Evolutionary conservation across 805 yeast species (phyloP), one percentile per base, ranked within the genome.

Genomic region (Cyberlindnera petersonii): DNA sequence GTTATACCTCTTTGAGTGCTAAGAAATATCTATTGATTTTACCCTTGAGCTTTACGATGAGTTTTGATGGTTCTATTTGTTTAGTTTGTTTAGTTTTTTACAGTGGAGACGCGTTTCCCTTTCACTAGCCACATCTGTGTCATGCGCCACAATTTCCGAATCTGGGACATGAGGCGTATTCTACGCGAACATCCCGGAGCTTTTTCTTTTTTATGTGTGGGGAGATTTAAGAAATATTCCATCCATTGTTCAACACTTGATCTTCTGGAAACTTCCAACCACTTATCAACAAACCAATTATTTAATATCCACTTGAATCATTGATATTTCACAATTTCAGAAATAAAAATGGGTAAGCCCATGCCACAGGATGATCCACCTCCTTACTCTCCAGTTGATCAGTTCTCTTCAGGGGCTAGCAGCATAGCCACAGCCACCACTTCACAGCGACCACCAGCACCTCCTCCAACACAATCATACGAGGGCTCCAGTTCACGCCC

Each of bases 341-440:
- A 16, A 11, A 22, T 22, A 9, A 9, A 7, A 27, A n/a, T 18
- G 23, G 17, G 23, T 6, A 8, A 17, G 9, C 22, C 6, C 7
- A 23, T 10, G 6, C 21, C 31, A 18, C 18, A 28, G n/a, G 42
- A 42, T 14, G 35, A 29, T 1, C 45, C 45, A n/a, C 45, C 45
- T 8, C 39, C 45, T 16, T 37, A 37, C 29, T 17, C 44, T 9
- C 26, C 21, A 14, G 36, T 11, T 7, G 40, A 29, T 19, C 26
- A 32, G 3, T 18, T 24, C 7, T 32, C 28, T n/a, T 14, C 35
- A 24, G 24, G 26, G 15, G 19, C 23, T 16, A 9, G 24, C 16
- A 13, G 16, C n/a, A 13, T 9, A 16, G 10, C 21, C 24, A 11
- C 33, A n/a, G 16, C 26, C 33, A 4, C 24, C 11, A 33, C 23